Evolutionary conservation across 257 asterid species (phyloP), one percentile per base, ranked within the genome.

Genomic region (Dorcoceras hygrometricum): DNA sequence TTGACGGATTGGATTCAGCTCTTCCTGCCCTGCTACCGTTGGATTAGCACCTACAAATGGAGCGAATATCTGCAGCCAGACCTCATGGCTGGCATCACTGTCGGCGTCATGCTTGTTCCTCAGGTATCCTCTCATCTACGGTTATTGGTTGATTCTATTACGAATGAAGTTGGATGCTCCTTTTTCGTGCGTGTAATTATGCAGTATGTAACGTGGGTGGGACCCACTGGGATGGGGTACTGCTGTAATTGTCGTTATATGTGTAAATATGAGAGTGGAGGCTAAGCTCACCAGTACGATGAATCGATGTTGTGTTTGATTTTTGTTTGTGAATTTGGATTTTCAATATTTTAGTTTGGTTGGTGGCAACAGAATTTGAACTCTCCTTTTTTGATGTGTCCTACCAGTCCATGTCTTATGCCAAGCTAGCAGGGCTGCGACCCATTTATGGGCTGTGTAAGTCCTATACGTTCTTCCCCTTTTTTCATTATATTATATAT

Each of bases 401-500:
- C 31, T 20, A 66, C 11, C 91, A 94, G 99, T 90, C 99, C 53
- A 94, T 94, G 99, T 94, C 99, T 50, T 90, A 94, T 58, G 99
- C 99, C 29, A 94, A 94, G 95, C 89, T 94, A 68, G 99, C 99
- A 59, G 99, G 96, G 63, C 92, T 94, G 66, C 93, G 87, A 71
- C 97, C 99, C 18, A 94, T 94, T 18, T 94, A 94, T 75, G 99
- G 99, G 75, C 97, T 94, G 61, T 94, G 99, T 90, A 84, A 94
- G 99, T 85, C 66, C 29, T 50, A 53, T 59, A 59, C 29, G 19
- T 59, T 43, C 24, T 68, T 34, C 57, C 59, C 57, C 60, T 11
- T 1, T 48, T 56, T 18, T 14, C 57, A 14, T 56, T 63, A 10
- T 2, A 11, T 27, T n/a, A 22, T 39, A 2, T 28, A 51, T 50